phyloP scores from a whole-genome alignment of 495 filamentous ascomycete species.

The Corynascus novoguineensis region DNA sequence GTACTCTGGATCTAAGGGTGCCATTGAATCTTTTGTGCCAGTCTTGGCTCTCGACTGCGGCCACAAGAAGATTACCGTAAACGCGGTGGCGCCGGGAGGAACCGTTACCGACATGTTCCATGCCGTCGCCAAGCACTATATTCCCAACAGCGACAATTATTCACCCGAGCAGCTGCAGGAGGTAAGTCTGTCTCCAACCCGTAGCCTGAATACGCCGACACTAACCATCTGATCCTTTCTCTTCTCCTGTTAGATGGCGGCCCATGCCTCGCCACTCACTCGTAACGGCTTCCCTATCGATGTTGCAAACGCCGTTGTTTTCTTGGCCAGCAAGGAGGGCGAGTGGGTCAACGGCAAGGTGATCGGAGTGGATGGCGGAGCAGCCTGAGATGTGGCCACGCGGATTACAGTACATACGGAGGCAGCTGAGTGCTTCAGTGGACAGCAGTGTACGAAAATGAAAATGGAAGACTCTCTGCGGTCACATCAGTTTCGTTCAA shows the following conservation, averaged over 20 bases:
- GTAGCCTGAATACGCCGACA: too few species aligned
- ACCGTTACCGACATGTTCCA: conserved; percentile 1
- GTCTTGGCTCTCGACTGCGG: background rate
- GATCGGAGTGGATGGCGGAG: background rate
- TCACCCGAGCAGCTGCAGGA: background rate
- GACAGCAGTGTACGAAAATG: too few species aligned
- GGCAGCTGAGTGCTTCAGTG: too few species aligned
- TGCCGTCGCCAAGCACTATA: background rate
- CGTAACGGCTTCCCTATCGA: background rate
- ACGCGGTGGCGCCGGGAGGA: background rate
- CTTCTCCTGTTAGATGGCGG: too few species aligned
- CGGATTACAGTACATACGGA: too few species aligned
- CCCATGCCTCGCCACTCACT: background rate
- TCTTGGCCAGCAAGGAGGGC: background rate
- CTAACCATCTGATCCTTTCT: too few species aligned
- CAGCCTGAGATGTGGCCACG: too few species aligned
- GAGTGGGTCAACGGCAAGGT: background rate
- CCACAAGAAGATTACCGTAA: background rate
- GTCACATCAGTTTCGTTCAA: too few species aligned
- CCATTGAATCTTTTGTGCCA: background rate
- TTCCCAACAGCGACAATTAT: background rate
- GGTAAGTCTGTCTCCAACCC: too few species aligned
- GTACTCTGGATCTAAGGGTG: background rate
- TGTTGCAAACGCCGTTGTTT: background rate
- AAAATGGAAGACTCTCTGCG: too few species aligned